Percentiles rank a stretch among this genome's conserved stretches.
Conservation (phyloP, 2,329 filamentous ascomycete species). For the Verticillium zaregamsianum region DNA sequence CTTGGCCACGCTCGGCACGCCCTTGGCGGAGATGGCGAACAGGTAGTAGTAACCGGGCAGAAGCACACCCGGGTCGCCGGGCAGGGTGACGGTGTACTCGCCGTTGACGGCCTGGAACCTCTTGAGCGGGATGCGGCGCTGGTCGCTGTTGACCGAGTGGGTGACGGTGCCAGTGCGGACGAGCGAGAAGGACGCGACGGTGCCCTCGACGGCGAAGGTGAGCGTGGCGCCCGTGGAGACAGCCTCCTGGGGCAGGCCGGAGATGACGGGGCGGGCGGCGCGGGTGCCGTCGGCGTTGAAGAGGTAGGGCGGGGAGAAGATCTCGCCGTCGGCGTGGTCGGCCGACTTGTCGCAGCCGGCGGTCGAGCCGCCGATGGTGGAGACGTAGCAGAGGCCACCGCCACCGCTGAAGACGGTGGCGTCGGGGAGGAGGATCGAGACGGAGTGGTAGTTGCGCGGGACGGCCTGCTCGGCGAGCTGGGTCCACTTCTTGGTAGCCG, state of each 20-base stretch:
- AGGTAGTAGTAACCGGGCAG: conserved; percentile 52
- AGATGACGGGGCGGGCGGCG: conserved; percentile 38
- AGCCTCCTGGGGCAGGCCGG: conserved; percentile 17
- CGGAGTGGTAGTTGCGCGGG: conserved; percentile 45
- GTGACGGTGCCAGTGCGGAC: conserved; percentile 46
- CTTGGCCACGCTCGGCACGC: conserved; percentile 41
- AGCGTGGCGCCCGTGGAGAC: conserved; percentile 20
- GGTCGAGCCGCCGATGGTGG: conserved; percentile 8
- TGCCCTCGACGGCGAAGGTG: conserved; percentile 15
- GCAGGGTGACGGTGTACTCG: conserved; percentile 35
- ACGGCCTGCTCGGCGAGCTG: conserved; percentile 31
- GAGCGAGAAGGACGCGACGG: conserved; percentile 30
- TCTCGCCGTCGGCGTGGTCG: conserved; percentile 51
- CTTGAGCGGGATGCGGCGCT: conserved; percentile 45
- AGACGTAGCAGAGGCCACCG: conserved; percentile 44
- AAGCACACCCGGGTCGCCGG: conserved; percentile 42
- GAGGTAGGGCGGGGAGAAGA: conserved; percentile 53
- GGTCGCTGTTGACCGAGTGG: conserved; percentile 55
- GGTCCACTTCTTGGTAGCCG: conserved; percentile 32
- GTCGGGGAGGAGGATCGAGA: conserved; percentile 44
- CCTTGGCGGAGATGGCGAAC: conserved; percentile 41
- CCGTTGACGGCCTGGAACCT: conserved; percentile 18
- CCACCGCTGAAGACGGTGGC: conserved; percentile 46
- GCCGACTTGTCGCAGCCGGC: conserved; percentile 32
- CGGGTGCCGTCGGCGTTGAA: conserved; percentile 37